These are phyloP conservation scores for Alisma plantagoaquatica DNA, from an alignment of 106 monocot genomes.

Conservation along the genomic window DNA sequence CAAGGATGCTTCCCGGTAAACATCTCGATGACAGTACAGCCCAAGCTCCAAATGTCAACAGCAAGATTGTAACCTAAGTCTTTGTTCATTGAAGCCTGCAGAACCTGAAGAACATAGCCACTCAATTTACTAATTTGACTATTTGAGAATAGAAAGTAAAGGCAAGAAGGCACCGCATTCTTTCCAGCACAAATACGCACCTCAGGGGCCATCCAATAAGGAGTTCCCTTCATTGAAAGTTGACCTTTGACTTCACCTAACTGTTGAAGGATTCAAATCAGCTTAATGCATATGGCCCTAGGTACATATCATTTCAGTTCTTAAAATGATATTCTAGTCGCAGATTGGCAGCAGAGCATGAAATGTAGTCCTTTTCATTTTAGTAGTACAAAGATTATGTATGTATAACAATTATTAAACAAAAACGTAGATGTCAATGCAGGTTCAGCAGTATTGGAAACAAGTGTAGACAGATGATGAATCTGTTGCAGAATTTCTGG, in stretches of 20 bases:
- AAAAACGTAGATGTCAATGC: too few relatives aligned
- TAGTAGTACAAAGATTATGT: too few relatives aligned
- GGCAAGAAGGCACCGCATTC: not conserved
- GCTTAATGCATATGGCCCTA: too few relatives aligned
- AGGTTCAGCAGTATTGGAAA: too few relatives aligned
- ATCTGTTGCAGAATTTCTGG: too few relatives aligned
- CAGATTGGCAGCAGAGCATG: too few relatives aligned
- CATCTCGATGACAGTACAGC: conserved; percentile 97
- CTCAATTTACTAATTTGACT: not conserved
- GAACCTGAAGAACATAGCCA: conserved; percentile 28
- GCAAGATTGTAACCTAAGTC: conserved; percentile 73
- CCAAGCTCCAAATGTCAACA: conserved; percentile 98
- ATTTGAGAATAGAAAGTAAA: not conserved
- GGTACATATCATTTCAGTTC: too few relatives aligned
- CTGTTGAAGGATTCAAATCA: conserved; percentile 41
- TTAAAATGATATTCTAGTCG: too few relatives aligned
- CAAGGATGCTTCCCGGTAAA: conserved; percentile 86
- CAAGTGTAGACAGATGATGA: too few relatives aligned
- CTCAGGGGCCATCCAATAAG: conserved; percentile 99
- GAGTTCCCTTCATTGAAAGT: conserved; percentile 85
- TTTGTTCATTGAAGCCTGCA: conserved; percentile 86
- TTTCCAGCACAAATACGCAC: conserved; percentile 26
- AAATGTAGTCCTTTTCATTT: too few relatives aligned
- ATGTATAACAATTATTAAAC: too few relatives aligned
- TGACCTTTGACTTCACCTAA: conserved; percentile 55